Percentiles rank a stretch among this genome's conserved stretches.
These are phyloP conservation scores for Globisporangium paddicum DNA, from an alignment of 352 stramenopile genomes.

Conservation along the genomic window DNA sequence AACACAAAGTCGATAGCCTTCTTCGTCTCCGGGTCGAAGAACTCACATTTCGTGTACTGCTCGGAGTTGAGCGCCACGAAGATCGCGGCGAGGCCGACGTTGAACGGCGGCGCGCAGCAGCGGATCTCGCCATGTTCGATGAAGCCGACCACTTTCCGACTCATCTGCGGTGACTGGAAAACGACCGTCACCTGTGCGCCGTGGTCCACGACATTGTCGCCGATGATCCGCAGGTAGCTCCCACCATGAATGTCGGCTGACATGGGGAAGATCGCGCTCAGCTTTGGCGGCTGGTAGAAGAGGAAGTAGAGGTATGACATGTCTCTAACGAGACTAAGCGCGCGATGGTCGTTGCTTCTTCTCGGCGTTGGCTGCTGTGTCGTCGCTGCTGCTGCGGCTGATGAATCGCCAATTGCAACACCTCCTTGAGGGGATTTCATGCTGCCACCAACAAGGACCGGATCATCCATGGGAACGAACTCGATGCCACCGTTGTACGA, in stretches of 20 bases:
- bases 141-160: constrained; percentile 58
- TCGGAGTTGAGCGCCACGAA: constrained; percentile 73
- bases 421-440: constrained; percentile 3
- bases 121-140: constrained; percentile 59
- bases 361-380: not conserved
- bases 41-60: constrained; percentile 69
- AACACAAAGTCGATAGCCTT: constrained; percentile 59
- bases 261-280: constrained; percentile 46
- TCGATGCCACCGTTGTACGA: constrained; percentile 59
- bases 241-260: constrained; percentile 63
- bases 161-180: constrained; percentile 48
- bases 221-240: constrained; percentile 57
- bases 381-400: not conserved
- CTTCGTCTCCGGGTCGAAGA: constrained; percentile 44
- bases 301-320: constrained; percentile 74
- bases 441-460: not conserved
- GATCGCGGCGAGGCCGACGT: constrained; percentile 39
- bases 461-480: constrained; percentile 33
- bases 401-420: too few species aligned
- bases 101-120: constrained; percentile 64
- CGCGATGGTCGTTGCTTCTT: not conserved
- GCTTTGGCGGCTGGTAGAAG: constrained; percentile 56
- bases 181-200: constrained; percentile 52
- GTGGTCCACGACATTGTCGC: constrained; percentile 61
- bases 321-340: constrained; percentile 37